A percentile compares a stretch with the other conserved stretches of the same genome.
These are phyloP conservation scores for Haematococcus lacustris DNA, from an alignment of 139 green algal genomes.

Conservation along the genomic window DNA sequence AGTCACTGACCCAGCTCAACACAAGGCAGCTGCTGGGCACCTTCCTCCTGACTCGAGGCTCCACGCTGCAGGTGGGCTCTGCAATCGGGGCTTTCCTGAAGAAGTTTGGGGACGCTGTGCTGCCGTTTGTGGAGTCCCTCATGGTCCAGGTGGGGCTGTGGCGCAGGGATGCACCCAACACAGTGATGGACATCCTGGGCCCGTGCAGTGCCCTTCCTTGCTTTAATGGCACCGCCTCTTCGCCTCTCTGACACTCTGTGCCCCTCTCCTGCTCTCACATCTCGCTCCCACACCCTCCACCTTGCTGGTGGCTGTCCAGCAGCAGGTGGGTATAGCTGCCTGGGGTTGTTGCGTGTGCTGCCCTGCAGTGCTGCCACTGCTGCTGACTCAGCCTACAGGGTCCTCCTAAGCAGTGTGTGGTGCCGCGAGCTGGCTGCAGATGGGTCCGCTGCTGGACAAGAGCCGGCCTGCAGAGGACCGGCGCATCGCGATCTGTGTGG, in stretches of 20 bases:
- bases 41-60: too few relatives aligned
- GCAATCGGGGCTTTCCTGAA: constrained; percentile 66
- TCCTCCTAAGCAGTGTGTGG: neutral
- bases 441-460: constrained; percentile 59
- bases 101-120: constrained; percentile 61
- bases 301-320: too few relatives aligned
- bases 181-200: too few relatives aligned
- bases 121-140: constrained; percentile 78
- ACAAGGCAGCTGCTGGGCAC: too few relatives aligned
- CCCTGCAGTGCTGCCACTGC: neutral
- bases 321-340: neutral
- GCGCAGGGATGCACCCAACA: neutral
- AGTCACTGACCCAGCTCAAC: too few relatives aligned
- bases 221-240: too few relatives aligned
- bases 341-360: neutral
- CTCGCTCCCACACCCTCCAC: too few relatives aligned
- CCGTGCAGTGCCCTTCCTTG: too few relatives aligned
- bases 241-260: too few relatives aligned
- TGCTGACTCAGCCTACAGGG: too few relatives aligned
- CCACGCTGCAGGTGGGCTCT: constrained; percentile 45
- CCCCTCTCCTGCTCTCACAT: too few relatives aligned
- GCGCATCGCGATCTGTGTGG: constrained; percentile 83
- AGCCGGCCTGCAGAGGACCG: constrained; percentile 57
- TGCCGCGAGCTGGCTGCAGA: neutral
- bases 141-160: constrained; percentile 42